Percentiles rank a stretch among this genome's conserved stretches.
These are phyloP conservation scores for Musa schizocarpa DNA, from an alignment of 176 grass and related monocot species.

Conservation along the genomic window DNA sequence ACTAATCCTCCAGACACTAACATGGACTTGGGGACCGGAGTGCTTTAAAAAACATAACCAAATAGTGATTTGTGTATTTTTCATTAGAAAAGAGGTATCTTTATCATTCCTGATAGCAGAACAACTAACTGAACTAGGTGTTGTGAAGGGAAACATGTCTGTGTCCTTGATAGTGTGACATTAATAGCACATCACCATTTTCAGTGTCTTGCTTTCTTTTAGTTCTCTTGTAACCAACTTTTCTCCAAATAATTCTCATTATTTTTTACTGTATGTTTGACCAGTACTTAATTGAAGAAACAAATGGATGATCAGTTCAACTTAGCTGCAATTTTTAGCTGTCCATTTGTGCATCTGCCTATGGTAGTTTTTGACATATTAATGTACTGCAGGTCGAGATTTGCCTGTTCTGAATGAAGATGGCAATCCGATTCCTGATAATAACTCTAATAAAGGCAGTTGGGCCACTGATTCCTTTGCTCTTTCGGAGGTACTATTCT, in stretches of 20 bases:
- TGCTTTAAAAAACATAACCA: too few relatives aligned
- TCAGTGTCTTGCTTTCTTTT: not conserved
- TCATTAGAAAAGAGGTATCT: too few relatives aligned
- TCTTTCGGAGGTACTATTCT: conserved; percentile 53
- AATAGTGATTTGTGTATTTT: too few relatives aligned
- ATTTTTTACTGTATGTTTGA: not conserved
- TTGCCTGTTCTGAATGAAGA: conserved; percentile 81
- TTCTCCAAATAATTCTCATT: not conserved
- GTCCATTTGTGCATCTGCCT: not conserved
- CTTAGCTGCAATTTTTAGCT: not conserved
- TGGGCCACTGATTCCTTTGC: conserved; percentile 30
- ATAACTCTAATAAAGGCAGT: conserved; percentile 36
- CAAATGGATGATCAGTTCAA: not conserved
- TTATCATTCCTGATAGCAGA: too few relatives aligned
- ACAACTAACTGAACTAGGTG: too few relatives aligned
- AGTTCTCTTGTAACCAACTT: not conserved
- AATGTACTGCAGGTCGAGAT: conserved; percentile 34
- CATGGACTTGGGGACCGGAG: too few relatives aligned
- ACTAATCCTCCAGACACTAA: too few relatives aligned
- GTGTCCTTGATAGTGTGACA: not conserved
- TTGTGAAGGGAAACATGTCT: not conserved
- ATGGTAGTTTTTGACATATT: conserved; percentile 9
- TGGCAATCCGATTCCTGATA: conserved; percentile 61
- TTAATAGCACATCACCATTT: not conserved
- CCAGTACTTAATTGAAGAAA: not conserved